Base-by-base conservation (phyloP, 148 eudicot genomes). In the Limonium bicolor region DNA sequence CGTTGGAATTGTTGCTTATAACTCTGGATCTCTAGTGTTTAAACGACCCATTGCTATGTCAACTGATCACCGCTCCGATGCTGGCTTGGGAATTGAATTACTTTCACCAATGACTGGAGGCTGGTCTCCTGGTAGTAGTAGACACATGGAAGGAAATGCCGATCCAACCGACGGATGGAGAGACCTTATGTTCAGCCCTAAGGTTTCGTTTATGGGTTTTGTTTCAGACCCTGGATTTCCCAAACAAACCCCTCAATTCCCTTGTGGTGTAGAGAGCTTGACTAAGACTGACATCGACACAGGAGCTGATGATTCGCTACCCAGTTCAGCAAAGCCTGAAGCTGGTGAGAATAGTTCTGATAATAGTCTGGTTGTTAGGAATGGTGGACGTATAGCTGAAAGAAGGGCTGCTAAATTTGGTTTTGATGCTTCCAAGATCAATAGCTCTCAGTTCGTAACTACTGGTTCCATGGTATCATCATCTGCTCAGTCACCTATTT, bases 401-500 rank as follows among this genome's bases (percentile, higher is more conserved):
- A 61, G 85, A 45, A 67, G 82, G 60, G 85, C 78, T 8, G 62
- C 55, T 4, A 66, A 63, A 19, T 50, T 56, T 39, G 80, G 74
- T 17, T 64, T 77, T 44, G 60, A 77, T 55, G 78, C 63, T 44
- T 40, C 50, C 2, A 66, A 58, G 26, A 70, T 77, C 37, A 51
- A 56, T 25, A 51, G 39, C 8, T 56, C 67, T 19, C 27, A 57
- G 43, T 51, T 65, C 58, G 60, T 63, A 28, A 26, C 38, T 27
- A 48, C 16, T 17, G 55, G 56, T 57, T 29, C 61, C 14, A 29
- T 47, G 46, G 14, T 57, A 22, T 65, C 74, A 1, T 65, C 78
- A 5, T 64, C 36, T 5, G 40, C 26, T 30, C 57, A 30, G 0
- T 64, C 75, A 3, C 58, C 73, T 25, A 74, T 17, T 41, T 57